These are phyloP conservation scores for Ophiostoma ulmi DNA, from an alignment of 2,329 filamentous ascomycete species.

Conservation along the genomic window DNA sequence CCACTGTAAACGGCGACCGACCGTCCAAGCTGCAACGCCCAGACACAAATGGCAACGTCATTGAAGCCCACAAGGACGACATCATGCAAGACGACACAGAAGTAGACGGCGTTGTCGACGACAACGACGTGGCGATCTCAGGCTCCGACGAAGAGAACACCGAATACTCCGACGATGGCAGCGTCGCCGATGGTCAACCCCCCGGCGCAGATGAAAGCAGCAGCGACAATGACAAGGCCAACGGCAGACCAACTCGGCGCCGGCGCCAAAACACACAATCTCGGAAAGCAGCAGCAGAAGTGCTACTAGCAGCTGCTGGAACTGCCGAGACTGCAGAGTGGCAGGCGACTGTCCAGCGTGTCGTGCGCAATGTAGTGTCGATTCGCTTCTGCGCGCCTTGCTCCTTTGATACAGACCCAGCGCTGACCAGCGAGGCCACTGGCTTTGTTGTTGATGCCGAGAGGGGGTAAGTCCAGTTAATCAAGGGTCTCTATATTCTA, in stretches of 20 bases:
- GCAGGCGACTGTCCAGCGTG: conserved; percentile 91
- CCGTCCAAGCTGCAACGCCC: conserved; percentile 30
- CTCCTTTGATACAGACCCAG: conserved; percentile 95
- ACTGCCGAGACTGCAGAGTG: conserved; percentile 48
- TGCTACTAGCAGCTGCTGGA: conserved; percentile 26
- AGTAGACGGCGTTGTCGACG: neutral
- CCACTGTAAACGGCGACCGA: conserved; percentile 26
- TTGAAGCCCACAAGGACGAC: conserved; percentile 8
- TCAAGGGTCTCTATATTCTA: neutral
- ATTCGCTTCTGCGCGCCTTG: conserved; percentile 98
- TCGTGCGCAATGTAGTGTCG: conserved; percentile 94
- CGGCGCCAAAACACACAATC: conserved; percentile 15
- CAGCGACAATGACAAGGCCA: conserved; percentile 1
- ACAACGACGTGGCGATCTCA: conserved; percentile 13
- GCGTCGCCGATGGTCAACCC: conserved; percentile 4
- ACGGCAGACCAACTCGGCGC: conserved; percentile 21
- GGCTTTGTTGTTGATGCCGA: conserved; percentile 97
- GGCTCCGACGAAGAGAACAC: conserved; percentile 20
- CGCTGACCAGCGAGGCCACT: conserved; percentile 89
- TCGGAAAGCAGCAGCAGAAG: conserved; percentile 4
- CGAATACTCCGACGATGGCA: conserved; percentile 20
- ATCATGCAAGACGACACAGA: conserved; percentile 17
- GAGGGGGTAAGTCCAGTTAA: conserved; percentile 54
- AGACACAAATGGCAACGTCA: neutral
- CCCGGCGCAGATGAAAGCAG: neutral